Conservation (phyloP, 345 rosid genomes). For the Hypericum perforatum region DNA sequence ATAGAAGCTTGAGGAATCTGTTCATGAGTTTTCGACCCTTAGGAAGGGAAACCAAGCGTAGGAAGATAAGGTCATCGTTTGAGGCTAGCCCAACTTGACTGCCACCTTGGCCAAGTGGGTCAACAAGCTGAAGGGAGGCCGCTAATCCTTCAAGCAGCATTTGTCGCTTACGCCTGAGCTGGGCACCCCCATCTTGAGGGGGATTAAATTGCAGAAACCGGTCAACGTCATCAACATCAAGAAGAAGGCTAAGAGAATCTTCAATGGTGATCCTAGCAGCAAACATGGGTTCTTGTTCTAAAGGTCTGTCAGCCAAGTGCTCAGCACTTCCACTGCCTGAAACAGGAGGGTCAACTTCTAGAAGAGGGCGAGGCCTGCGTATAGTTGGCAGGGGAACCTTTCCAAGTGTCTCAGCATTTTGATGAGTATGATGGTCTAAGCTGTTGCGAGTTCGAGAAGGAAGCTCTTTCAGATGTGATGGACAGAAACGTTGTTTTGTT, state of each 20-base stretch:
- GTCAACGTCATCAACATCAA: constrained; percentile 83
- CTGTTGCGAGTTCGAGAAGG: constrained; percentile 69
- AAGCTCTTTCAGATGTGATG: constrained; percentile 68
- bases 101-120: constrained; percentile 67
- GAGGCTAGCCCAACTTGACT: constrained; percentile 37
- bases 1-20: constrained; percentile 61
- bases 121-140: constrained; percentile 80
- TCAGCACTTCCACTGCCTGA: constrained; percentile 49
- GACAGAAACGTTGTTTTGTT: constrained; percentile 51
- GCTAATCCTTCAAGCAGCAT: constrained; percentile 75
- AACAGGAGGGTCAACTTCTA: constrained; percentile 56
- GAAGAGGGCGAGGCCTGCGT: constrained; percentile 62
- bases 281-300: constrained; percentile 90
- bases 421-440: constrained; percentile 49
- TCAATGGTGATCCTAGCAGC: constrained; percentile 92
- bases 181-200: constrained; percentile 77
- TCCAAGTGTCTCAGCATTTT: constrained; percentile 50
- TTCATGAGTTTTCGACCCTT: constrained; percentile 71
- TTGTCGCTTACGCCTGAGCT: constrained; percentile 64
- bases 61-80: constrained; percentile 74
- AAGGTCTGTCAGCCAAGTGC: constrained; percentile 54
- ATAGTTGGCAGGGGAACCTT: constrained; percentile 50
- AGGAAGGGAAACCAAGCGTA: constrained; percentile 65
- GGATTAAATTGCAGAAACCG: constrained; percentile 56
- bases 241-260: constrained; percentile 62